These are phyloP conservation scores for Brassica juncea DNA, from an alignment of 345 rosid species.

Conservation along the genomic window DNA sequence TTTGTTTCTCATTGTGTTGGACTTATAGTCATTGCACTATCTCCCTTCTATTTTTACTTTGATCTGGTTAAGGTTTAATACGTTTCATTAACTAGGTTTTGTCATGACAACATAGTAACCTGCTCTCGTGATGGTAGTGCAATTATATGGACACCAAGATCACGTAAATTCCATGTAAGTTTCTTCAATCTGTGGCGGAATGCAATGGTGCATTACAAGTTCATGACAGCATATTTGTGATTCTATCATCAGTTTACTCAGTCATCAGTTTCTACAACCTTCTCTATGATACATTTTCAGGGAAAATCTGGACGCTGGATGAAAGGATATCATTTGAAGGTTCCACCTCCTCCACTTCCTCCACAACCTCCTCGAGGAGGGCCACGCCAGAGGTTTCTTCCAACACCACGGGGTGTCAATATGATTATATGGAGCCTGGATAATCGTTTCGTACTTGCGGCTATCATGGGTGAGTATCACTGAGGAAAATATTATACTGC, in stretches of 20 bases:
- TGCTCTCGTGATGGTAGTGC: conserved; percentile 99
- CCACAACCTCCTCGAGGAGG: conserved; percentile 99
- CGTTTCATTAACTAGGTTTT: conserved; percentile 60
- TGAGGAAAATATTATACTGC: conserved; percentile 16
- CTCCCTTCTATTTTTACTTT: conserved; percentile 16
- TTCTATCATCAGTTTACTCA: not conserved
- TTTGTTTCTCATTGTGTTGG: conserved; percentile 36
- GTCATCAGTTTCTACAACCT: conserved; percentile 10
- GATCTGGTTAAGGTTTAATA: conserved; percentile 22
- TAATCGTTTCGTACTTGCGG: conserved; percentile 98
- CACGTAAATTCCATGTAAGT: conserved; percentile 89
- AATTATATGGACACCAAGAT: conserved; percentile 92
- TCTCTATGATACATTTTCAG: conserved; percentile 41
- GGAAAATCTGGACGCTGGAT: conserved; percentile 95
- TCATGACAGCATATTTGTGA: conserved; percentile 19
- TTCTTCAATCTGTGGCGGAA: conserved; percentile 6
- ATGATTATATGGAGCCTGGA: conserved; percentile 99
- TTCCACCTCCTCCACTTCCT: conserved; percentile 98
- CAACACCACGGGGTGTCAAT: conserved; percentile 98
- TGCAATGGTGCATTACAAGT: conserved; percentile 5
- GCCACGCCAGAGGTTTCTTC: conserved; percentile 95
- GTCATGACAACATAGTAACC: conserved; percentile 94
- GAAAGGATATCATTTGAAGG: conserved; percentile 90
- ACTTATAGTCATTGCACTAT: conserved; percentile 22
- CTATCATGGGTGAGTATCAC: conserved; percentile 84